Base-by-base conservation (phyloP, 768 basidiomycete species). In the Saitozyma podzolica region DNA sequence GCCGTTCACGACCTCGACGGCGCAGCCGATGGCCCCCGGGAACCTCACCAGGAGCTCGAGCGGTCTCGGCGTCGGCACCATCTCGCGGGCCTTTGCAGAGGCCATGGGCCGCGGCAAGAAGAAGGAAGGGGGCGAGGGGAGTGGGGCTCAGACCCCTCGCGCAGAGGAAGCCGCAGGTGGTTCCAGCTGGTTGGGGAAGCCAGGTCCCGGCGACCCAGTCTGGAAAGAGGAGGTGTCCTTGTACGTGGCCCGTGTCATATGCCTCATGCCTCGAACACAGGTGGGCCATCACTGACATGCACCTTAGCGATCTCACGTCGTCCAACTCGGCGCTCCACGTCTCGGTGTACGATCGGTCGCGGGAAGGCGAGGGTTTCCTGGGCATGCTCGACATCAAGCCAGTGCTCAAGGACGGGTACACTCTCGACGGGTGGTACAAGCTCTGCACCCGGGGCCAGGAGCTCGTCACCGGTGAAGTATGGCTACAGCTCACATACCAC, bases 211-310 rank as follows among this genome's bases (percentile, higher is more conserved):
- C 85, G 97, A 92, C 82, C 95, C 96, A 10, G 88, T 94, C 19
- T 99, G 96, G 96, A 99, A 99, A 82, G 95, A 98, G 78, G 90
- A 98, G 79, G 96, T 98, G 41, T 88, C 91, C 50, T 99, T 99
- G 95, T 97, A 80, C 81, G 94, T 85, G 8, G n/a, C 1, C 42
- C 40, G 6, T 9, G 9, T 13, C 45, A 17, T 6, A 2, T 47
- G 8, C 40, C 16, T 54, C n/a, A 52, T 48, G 6, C 20, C n/a
- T n/a, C n/a, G n/a, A n/a, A n/a, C n/a, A n/a, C n/a, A n/a, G n/a
- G 16, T 7, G 29, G 29, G 37, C 37, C 29, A 54, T 3, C n/a
- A 47, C 68, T 66, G 55, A 58, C 52, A n/a, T 19, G 42, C 41
- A 8, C 20, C 45, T 19, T 79, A 98, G 95, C 84, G 96, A 99